These are phyloP conservation scores for Symmetrospora coprosmae DNA, from an alignment of 768 basidiomycete genomes.

Conservation along the genomic window DNA sequence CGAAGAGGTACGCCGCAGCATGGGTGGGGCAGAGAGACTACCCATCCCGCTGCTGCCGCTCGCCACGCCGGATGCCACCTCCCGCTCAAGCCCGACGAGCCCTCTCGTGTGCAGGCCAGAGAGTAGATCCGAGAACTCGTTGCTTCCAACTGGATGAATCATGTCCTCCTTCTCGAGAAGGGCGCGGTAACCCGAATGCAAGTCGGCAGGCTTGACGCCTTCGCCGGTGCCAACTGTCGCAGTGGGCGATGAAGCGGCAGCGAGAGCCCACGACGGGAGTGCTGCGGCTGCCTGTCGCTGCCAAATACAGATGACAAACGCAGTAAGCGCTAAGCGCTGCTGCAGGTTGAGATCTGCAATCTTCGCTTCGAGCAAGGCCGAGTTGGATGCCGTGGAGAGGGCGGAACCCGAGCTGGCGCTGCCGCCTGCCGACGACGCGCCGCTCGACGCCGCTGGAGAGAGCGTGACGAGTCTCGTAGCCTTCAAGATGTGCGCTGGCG, in stretches of 20 bases:
- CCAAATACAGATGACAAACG: slow-evolving; percentile 51
- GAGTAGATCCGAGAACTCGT: slow-evolving; percentile 60
- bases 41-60: not conserved
- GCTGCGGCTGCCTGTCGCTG: slow-evolving; percentile 44
- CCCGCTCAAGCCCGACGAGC: slow-evolving; percentile 42
- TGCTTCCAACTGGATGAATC: slow-evolving; percentile 51
- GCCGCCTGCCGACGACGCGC: slow-evolving; percentile 28
- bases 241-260: not conserved
- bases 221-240: slow-evolving; percentile 30
- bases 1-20: not conserved
- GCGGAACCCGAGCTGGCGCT: slow-evolving; percentile 26
- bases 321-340: slow-evolving; percentile 54
- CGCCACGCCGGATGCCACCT: not conserved
- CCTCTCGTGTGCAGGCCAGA: slow-evolving; percentile 62
- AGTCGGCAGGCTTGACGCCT: slow-evolving; percentile 47
- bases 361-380: slow-evolving; percentile 50
- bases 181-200: slow-evolving; percentile 52
- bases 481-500: slow-evolving; percentile 54
- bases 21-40: not conserved
- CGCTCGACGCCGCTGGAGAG: slow-evolving; percentile 37
- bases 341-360: slow-evolving; percentile 59
- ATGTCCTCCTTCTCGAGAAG: slow-evolving; percentile 45
- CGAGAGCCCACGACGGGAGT: slow-evolving; percentile 33
- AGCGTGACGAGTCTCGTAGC: slow-evolving; percentile 58
- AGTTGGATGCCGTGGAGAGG: slow-evolving; percentile 37